Percentiles rank a stretch among this genome's conserved stretches.
Evolutionary conservation across 305 asterid species (phyloP).

Genomic region (Ajuga reptans): DNA sequence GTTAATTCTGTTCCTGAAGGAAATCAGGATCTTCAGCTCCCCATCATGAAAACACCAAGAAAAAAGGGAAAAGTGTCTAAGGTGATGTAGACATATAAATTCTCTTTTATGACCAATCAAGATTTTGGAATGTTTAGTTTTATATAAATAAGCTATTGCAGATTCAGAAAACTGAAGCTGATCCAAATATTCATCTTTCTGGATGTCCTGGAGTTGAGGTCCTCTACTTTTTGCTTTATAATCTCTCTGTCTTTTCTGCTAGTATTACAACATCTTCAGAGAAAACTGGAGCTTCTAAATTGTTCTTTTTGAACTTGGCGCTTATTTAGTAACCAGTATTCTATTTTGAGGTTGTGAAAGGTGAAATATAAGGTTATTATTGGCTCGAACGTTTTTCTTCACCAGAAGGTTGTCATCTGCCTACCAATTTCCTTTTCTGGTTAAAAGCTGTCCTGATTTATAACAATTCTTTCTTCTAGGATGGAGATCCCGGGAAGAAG

Average conservation of each 20-base stretch:
- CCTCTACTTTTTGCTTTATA: conserved; percentile 15
- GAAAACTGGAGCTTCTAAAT: conserved; percentile 1
- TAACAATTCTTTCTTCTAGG: conserved; percentile 38
- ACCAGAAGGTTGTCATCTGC: not conserved
- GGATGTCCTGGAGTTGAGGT: conserved; percentile 54
- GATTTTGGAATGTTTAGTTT: conserved; percentile 11
- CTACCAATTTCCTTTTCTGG: conserved; percentile 17
- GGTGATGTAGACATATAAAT: conserved; percentile 37
- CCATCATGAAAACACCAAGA: conserved; percentile 38
- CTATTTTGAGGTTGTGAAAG: conserved; percentile 7
- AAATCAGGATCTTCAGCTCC: conserved; percentile 38
- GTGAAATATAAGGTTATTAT: not conserved
- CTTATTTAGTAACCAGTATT: conserved; percentile 5
- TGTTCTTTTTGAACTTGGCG: not conserved
- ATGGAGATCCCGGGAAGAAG: conserved; percentile 47
- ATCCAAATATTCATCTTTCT: conserved; percentile 28
- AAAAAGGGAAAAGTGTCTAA: conserved; percentile 50
- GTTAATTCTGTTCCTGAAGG: conserved; percentile 42
- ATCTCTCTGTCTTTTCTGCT: conserved; percentile 9
- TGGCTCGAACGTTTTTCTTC: conserved; percentile 2
- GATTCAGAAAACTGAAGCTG: conserved; percentile 48
- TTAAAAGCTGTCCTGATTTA: conserved; percentile 25
- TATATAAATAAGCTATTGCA: conserved; percentile 28
- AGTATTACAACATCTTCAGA: not conserved
- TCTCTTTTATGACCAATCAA: conserved; percentile 23